Evolutionary conservation across 208 protist genomes (phyloP), one percentile per base, ranked within the genome.

Genomic region (Phytomonas serpens): DNA sequence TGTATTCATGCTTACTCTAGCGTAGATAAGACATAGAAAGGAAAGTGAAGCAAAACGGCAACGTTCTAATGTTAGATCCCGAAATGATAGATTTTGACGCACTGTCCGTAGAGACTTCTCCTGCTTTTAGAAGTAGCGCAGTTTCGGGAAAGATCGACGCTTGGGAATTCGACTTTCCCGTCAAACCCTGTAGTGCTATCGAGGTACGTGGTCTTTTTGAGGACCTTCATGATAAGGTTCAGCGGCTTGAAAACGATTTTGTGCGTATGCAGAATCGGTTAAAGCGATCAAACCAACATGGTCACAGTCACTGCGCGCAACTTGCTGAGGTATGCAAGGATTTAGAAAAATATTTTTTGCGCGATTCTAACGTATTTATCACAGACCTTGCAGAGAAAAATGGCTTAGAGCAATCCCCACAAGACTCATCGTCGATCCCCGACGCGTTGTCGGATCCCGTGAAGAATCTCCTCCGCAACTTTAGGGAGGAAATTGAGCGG

Each of bases 381-480:
- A 47, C 40, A 11, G 16, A 19, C 14, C 40, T 11, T 47, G 40
- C 9, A 47, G 14, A 47, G 1, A 11, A 47, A 47, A 19, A 11
- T 47, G 14, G 40, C 13, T 47, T 10, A 3, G 40, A 10, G 40
- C 6, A 11, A 47, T 11, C 40, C 4, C 2, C 14, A 19, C 40
- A 47, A 19, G 14, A 47, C 40, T 47, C 40, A 47, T 47, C 9
- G 7, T 2, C 34, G 34, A 36, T 2, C 34, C 34, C 34, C 34
- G 34, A 47, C 40, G 7, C 40, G 16, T 11, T 19, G 7, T 23
- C 40, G 13, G 64, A 67, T 34, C 30, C 27, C 19, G 23, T 81
- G 9, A 51, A 36, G 42, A 69, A 81, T 4, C 30, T 81, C n/a
- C 47, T 81, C 57, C 38, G 64, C 31, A 77, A 81, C 69, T 78